Evolutionary conservation across 352 stramenopile species (phyloP).

Genomic region (Globisporangium recalcitrans): DNA sequence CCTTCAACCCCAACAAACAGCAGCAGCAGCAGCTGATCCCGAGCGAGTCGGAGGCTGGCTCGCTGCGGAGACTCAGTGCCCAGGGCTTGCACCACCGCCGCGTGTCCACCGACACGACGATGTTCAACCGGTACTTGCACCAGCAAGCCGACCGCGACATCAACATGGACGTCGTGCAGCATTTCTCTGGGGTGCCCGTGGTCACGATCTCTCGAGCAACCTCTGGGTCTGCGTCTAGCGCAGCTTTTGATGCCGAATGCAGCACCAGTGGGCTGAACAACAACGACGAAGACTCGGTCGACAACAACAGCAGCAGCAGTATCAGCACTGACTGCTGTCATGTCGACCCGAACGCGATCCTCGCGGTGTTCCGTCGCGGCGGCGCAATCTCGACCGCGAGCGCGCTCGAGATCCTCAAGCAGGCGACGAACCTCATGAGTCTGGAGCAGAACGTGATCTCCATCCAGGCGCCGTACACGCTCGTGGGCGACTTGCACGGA

Average conservation of each 20-base stretch:
- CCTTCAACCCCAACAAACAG: conserved; percentile 22
- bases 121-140: conserved; percentile 54
- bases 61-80: conserved; percentile 43
- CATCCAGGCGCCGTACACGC: conserved; percentile 42
- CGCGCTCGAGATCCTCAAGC: conserved; percentile 54
- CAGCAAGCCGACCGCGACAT: conserved; percentile 61
- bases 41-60: conserved; percentile 39
- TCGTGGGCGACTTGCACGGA: conserved; percentile 92
- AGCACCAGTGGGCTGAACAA: conserved; percentile 20
- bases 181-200: conserved; percentile 47
- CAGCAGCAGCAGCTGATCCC: conserved; percentile 13
- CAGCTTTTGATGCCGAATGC: background rate
- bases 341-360: conserved; percentile 32
- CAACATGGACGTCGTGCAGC: conserved; percentile 40
- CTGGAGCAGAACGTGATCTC: conserved; percentile 54
- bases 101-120: conserved; percentile 67
- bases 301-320: conserved; percentile 7
- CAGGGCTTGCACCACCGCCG: conserved; percentile 63
- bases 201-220: conserved; percentile 30
- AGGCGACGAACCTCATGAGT: conserved; percentile 52
- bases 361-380: conserved; percentile 34
- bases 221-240: background rate
- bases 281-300: conserved; percentile 22
- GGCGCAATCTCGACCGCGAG: conserved; percentile 37
- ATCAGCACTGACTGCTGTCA: background rate